These are phyloP conservation scores for Tulasnella sp. DNA, from an alignment of 768 basidiomycete genomes.

Conservation along the genomic window DNA sequence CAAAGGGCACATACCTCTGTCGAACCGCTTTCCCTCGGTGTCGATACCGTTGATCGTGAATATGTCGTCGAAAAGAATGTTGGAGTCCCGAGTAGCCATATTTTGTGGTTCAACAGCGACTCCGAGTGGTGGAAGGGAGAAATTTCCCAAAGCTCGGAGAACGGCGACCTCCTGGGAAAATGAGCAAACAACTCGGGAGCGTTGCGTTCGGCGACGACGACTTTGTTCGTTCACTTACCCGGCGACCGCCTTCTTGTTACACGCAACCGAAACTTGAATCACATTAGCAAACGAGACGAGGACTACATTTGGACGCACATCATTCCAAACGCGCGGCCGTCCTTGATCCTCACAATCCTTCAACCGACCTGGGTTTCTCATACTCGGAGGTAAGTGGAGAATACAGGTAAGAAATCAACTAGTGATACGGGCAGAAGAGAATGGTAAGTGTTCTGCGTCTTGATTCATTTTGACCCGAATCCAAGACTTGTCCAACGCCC, in stretches of 20 bases:
- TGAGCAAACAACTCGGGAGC: neutral
- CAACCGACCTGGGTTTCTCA: too few species aligned
- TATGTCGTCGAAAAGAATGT: slow-evolving; percentile 84
- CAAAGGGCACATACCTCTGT: slow-evolving; percentile 60
- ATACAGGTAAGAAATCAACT: too few species aligned
- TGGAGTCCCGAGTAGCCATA: slow-evolving; percentile 12
- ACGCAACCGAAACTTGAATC: too few species aligned
- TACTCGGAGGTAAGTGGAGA: too few species aligned
- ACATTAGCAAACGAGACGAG: too few species aligned
- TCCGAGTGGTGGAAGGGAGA: neutral
- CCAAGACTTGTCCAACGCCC: too few species aligned
- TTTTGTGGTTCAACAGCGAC: neutral
- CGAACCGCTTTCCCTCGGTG: slow-evolving; percentile 94
- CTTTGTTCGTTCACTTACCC: neutral
- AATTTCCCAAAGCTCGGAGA: neutral
- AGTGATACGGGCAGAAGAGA: too few species aligned
- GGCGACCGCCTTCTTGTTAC: neutral
- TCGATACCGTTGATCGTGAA: slow-evolving; percentile 78
- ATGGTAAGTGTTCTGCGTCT: too few species aligned
- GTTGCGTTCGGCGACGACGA: neutral
- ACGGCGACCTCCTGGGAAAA: neutral
- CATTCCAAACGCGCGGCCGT: too few species aligned
- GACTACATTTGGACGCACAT: too few species aligned
- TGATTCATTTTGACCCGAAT: too few species aligned
- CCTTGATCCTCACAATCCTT: too few species aligned